Conservation (phyloP, 1,284 basidiomycete species). For the Puccinia polysora region DNA sequence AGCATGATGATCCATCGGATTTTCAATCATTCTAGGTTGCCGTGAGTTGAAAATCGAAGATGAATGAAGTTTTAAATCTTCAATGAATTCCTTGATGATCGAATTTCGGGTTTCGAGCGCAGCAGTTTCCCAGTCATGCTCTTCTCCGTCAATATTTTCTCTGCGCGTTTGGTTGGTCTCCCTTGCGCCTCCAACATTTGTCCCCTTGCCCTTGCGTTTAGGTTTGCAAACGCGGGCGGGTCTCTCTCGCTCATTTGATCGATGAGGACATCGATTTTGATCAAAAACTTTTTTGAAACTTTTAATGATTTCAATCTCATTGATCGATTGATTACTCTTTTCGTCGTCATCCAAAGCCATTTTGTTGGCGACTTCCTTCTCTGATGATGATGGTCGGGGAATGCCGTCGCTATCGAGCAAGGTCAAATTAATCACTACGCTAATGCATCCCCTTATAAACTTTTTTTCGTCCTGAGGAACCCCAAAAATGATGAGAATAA, state of each 20-base stretch:
- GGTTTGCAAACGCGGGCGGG: no score
- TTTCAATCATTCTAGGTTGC: no score
- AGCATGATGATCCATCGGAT: no score
- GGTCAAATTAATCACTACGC: conserved; percentile 22
- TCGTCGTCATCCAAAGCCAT: conserved; percentile 1
- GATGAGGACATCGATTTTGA: neutral
- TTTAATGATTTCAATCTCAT: conserved; percentile 18
- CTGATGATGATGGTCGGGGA: no score
- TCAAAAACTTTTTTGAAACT: conserved; percentile 13
- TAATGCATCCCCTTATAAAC: conserved; percentile 26
- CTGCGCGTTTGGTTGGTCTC: no score
- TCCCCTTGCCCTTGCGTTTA: neutral
- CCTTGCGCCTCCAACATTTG: no score
- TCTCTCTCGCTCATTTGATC: neutral
- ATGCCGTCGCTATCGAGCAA: conserved; percentile 8
- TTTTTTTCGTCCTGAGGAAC: conserved; percentile 26
- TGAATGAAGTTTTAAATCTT: no score
- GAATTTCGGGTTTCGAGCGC: no score
- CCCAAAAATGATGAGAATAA: neutral
- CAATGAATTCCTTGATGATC: no score
- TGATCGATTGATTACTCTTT: conserved; percentile 1
- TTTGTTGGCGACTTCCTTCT: neutral
- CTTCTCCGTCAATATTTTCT: no score
- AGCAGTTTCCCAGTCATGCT: no score
- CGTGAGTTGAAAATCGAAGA: no score